A percentile compares a stretch with the other conserved stretches of the same genome.
These are phyloP conservation scores for Erysimum cheiri DNA, from an alignment of 441 rosid genomes.

Conservation along the genomic window DNA sequence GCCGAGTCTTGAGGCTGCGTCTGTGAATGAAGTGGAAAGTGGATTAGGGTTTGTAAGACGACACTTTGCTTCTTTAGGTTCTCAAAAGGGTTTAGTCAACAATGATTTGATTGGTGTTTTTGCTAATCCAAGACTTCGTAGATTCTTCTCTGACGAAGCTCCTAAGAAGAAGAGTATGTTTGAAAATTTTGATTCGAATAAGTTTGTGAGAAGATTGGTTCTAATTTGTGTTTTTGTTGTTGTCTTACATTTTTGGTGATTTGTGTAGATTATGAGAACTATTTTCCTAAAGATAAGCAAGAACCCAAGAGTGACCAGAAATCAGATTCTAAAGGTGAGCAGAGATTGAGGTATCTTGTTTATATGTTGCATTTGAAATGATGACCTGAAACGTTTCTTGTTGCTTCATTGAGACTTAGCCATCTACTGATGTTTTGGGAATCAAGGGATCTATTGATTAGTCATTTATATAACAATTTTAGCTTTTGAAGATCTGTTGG, in stretches of 20 bases:
- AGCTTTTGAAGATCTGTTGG: slow-evolving; percentile 10
- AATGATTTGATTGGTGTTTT: slow-evolving; percentile 52
- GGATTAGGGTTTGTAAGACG: slow-evolving; percentile 65
- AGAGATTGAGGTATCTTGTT: background rate
- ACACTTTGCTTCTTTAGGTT: slow-evolving; percentile 60
- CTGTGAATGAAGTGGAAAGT: slow-evolving; percentile 45
- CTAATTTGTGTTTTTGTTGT: slow-evolving; percentile 2
- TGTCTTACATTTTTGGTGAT: background rate
- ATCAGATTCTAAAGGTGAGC: slow-evolving; percentile 58
- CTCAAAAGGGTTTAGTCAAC: slow-evolving; percentile 41
- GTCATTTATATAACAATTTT: background rate
- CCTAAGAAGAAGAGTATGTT: slow-evolving; percentile 76
- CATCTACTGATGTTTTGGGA: background rate
- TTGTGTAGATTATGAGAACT: slow-evolving; percentile 70
- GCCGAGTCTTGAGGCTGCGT: slow-evolving; percentile 33
- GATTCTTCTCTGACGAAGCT: slow-evolving; percentile 61
- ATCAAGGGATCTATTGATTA: background rate
- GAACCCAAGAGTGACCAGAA: slow-evolving; percentile 66
- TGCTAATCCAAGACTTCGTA: slow-evolving; percentile 50
- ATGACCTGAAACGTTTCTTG: slow-evolving; percentile 12
- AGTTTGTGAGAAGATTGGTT: slow-evolving; percentile 9
- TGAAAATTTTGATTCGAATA: background rate
- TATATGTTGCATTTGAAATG: slow-evolving; percentile 10
- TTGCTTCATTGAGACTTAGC: background rate
- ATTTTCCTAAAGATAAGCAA: slow-evolving; percentile 68